Evolutionary conservation across 2,329 filamentous ascomycete species (phyloP), one percentile per base, ranked within the genome.

Genomic region (Xylariaceae sp.): DNA sequence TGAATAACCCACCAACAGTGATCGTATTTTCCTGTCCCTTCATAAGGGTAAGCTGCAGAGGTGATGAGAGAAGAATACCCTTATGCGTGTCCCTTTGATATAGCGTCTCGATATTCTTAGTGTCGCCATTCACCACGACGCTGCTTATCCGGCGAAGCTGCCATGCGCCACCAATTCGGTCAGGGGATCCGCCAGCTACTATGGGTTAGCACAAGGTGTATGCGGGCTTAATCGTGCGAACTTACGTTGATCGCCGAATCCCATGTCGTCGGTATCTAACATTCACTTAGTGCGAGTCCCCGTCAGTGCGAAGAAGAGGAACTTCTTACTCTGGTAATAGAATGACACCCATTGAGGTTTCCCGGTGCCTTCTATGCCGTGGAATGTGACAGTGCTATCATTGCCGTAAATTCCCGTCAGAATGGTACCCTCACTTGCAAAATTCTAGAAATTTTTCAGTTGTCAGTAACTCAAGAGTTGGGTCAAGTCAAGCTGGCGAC

Each of bases 161-260:
- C 84, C 84, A 87, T 0, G 75, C 71, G 0, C 85, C 84, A 4
- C 81, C 81, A 52, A 87, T 86, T 6, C 85, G 79, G 65, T 87
- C 84, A 0, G 85, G 85, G 0, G 74, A 71, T 5, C 84, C 85
- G 39, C 78, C 80, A 2, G 85, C 69, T 71, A 16, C 29, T 21
- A 6, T 28, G 7, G 6, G 24, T 63, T 39, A 54, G 48, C 24
- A 14, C n/a, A 53, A 29, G 11, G 24, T 6, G 11, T 24, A 41
- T 29, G 23, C 3, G n/a, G 14, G 4, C 3, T 31, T 23, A 21
- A 28, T 6, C 5, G 12, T 2, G 0, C 9, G 11, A 21, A 65
- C 70, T 72, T 66, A 73, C 71, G 78, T 56, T 80, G 77, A 48
- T 80, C 79, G 1, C 83, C 83, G 52, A 83, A 86, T 2, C 83